Base-by-base conservation (phyloP, 1,284 basidiomycete species). In the Apiotrichum siamense region DNA sequence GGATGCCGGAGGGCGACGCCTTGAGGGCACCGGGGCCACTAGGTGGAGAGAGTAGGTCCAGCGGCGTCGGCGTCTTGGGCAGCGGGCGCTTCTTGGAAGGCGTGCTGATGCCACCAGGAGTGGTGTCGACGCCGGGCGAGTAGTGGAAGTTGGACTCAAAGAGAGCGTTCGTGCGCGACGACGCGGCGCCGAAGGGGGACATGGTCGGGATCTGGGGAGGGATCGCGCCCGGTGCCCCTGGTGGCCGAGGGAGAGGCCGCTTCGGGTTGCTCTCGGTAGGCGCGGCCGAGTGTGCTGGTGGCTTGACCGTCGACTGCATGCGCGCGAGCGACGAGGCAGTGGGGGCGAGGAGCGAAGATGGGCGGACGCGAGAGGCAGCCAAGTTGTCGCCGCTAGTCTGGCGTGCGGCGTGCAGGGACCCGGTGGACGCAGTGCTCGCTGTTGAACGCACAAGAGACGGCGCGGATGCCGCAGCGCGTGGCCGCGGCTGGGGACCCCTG, bases 261-360 rank as follows among this genome's bases (percentile, higher is more conserved):
- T 37, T 36, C 54, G 53, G 1, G 56, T 60, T 20, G 58, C 52
- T 13, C 4, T 25, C 7, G 10, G 20, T 38, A 17, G 9, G 31
- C 2, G 35, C n/a, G 7, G 51, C 13, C 3, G 41, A 24, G 9
- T 52, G 38, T 0, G 49, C 25, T 5, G 51, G 55, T 3, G 68
- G 70, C 53, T 60, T 65, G 43, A 72, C 59, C 10, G 67, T 72
- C 23, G 70, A 66, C 52, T 72, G 68, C 66, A 69, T 69, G 26
- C 70, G 53, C 2, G 70, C 70, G 0, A 65, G 44, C 4, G 67
- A 69, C 18, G 66, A 62, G 0, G 66, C 67, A 5, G 70, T 72
- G 0, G 70, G 69, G 5, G 62, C 43, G 27, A 62, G 60, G 10
- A 70, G 53, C 18, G 64, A 66, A 4, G 67, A 50, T 2, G 12